A percentile compares a stretch with the other conserved stretches of the same genome.
phyloP scores from a whole-genome alignment of 2,329 filamentous ascomycete species.

The Colletotrichum orbiculare region DNA sequence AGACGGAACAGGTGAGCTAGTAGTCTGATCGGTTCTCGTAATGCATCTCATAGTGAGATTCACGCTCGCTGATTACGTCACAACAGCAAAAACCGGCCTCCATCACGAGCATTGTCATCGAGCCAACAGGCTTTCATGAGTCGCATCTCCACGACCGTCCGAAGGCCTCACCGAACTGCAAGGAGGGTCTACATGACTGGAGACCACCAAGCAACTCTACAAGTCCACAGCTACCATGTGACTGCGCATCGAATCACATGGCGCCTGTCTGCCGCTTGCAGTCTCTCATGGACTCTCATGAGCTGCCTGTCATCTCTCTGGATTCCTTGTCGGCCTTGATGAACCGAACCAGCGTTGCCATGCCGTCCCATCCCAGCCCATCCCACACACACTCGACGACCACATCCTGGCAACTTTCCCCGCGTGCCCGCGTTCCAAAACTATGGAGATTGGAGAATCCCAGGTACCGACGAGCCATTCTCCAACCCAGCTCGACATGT shows the following conservation, averaged over 20 bases:
- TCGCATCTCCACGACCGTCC: background rate
- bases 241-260: constrained; percentile 12
- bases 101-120: background rate
- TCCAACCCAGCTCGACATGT: background rate
- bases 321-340: constrained; percentile 17
- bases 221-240: constrained; percentile 5
- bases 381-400: background rate
- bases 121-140: constrained; percentile 21
- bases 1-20: too few species aligned
- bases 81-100: background rate
- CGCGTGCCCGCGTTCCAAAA: constrained; percentile 31
- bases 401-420: constrained; percentile 24
- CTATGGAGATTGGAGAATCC: constrained; percentile 33
- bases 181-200: background rate
- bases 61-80: too few species aligned
- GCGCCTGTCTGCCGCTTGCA: background rate
- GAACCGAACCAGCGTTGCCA: constrained; percentile 18
- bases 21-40: too few species aligned
- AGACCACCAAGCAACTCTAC: background rate
- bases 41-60: too few species aligned
- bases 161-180: background rate
- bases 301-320: background rate
- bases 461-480: background rate
- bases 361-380: background rate
- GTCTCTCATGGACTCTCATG: background rate